Evolutionary conservation across 495 filamentous ascomycete genomes (phyloP).

Genomic region (Cercophora sp.): DNA sequence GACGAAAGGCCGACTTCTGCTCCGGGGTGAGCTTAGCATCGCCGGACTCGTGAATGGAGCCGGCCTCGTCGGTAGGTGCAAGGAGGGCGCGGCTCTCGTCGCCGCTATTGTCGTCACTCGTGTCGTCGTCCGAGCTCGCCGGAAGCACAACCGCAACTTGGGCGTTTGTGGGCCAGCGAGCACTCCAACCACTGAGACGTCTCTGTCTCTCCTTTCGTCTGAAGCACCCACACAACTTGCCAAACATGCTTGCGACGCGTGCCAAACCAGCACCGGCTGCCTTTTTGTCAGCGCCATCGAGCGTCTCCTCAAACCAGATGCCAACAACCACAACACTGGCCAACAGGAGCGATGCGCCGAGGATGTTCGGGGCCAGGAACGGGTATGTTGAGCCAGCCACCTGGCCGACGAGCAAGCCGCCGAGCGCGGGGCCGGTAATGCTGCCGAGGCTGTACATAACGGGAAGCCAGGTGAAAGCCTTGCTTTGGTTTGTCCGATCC

Average conservation of each 20-base stretch:
- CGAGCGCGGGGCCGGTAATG: conserved; percentile 85
- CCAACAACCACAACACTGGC: conserved; percentile 68
- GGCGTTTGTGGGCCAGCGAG: conserved; percentile 23
- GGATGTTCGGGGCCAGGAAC: conserved; percentile 78
- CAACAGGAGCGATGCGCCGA: conserved; percentile 65
- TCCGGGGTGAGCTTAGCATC: conserved; percentile 31
- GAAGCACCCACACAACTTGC: conserved; percentile 7
- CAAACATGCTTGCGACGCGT: conserved; percentile 16
- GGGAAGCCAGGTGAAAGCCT: conserved; percentile 87
- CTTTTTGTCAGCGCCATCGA: conserved; percentile 61
- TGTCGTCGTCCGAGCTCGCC: conserved; percentile 25
- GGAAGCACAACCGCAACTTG: conserved; percentile 33
- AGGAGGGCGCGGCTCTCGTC: conserved; percentile 27
- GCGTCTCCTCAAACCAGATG: conserved; percentile 83
- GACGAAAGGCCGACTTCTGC: conserved; percentile 40
- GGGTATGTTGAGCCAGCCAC: conserved; percentile 58
- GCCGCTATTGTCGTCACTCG: conserved; percentile 26
- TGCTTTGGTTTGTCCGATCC: conserved; percentile 87
- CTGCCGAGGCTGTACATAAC: conserved; percentile 90
- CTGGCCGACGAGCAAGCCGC: conserved; percentile 71
- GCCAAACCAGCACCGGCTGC: conserved; percentile 9
- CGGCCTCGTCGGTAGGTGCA: not conserved
- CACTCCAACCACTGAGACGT: conserved; percentile 18
- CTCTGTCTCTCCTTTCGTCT: conserved; percentile 2
- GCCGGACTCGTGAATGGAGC: conserved; percentile 24